Evolutionary conservation across 2,329 filamentous ascomycete genomes (phyloP).

Genomic region (Sporothrix dimorphospora): DNA sequence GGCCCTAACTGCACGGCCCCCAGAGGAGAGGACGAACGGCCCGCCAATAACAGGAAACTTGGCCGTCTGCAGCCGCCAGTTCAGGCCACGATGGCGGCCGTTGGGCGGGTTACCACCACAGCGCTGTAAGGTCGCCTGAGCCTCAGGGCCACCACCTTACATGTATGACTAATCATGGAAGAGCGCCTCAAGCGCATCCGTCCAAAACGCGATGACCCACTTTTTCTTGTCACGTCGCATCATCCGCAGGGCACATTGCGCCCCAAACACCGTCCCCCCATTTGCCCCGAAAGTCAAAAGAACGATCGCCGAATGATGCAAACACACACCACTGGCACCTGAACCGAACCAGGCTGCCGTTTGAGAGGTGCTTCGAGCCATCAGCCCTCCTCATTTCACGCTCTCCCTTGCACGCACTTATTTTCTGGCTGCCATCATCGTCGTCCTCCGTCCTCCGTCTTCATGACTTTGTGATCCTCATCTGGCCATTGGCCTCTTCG

Average conservation of each 20-base stretch:
- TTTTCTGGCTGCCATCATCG: not conserved
- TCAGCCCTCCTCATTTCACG: slow-evolving; percentile 13
- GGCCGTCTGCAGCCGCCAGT: not conserved
- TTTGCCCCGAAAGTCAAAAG: not conserved
- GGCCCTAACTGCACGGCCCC: slow-evolving; percentile 11
- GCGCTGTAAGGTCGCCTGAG: not conserved
- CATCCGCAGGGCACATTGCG: slow-evolving; percentile 16
- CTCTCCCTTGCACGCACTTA: not conserved
- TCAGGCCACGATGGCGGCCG: not conserved
- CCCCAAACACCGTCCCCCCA: not conserved
- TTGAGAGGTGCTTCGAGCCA: slow-evolving; percentile 10
- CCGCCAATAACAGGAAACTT: slow-evolving; percentile 17
- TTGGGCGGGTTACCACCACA: not conserved
- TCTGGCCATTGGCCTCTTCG: not conserved
- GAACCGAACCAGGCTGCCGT: slow-evolving; percentile 19
- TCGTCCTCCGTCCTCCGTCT: no score
- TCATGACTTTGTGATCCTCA: not conserved
- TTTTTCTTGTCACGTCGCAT: slow-evolving; percentile 14
- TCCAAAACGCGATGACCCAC: slow-evolving; percentile 6
- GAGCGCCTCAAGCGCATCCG: not conserved
- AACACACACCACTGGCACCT: slow-evolving; percentile 13
- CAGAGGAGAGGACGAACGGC: not conserved
- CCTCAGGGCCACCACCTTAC: no score
- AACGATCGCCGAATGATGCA: slow-evolving; percentile 8
- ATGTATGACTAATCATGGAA: not conserved